A percentile compares a stretch with the other conserved stretches of the same genome.
Evolutionary conservation across 768 basidiomycete species (phyloP).

Genomic region (Boletus bicolor): DNA sequence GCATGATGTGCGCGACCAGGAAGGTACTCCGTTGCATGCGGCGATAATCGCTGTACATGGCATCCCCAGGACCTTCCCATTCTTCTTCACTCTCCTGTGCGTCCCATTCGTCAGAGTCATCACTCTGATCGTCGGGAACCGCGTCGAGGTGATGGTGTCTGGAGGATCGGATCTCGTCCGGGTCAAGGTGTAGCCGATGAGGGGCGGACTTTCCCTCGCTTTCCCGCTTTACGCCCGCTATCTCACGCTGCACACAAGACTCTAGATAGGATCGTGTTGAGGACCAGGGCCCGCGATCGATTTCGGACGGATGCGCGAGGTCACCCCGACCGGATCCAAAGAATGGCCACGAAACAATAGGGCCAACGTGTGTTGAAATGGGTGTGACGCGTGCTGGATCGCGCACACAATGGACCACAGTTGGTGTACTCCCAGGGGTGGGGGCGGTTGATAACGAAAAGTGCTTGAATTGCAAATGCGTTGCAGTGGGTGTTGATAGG

Average conservation of each 20-base stretch:
- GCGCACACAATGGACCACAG: not conserved
- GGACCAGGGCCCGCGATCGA: conserved; percentile 79
- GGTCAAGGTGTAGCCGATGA: conserved; percentile 77
- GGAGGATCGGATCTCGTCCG: conserved; percentile 68
- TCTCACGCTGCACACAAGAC: conserved; percentile 70
- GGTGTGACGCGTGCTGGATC: conserved; percentile 16
- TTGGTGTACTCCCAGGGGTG: conserved; percentile 4
- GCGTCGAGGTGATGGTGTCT: conserved; percentile 66
- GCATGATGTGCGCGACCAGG: conserved; percentile 63
- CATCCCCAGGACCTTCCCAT: conserved; percentile 68
- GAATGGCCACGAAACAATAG: conserved; percentile 89
- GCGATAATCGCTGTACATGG: conserved; percentile 80
- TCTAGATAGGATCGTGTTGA: conserved; percentile 56
- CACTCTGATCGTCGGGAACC: conserved; percentile 69
- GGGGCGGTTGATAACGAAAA: conserved; percentile 19
- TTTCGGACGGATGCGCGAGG: conserved; percentile 59
- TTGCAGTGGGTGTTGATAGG: conserved; percentile 28
- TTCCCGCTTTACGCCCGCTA: conserved; percentile 68
- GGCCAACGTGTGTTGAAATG: conserved; percentile 54
- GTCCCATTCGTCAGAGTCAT: conserved; percentile 78
- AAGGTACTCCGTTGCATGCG: conserved; percentile 79
- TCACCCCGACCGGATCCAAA: conserved; percentile 83
- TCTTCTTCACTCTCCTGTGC: conserved; percentile 78
- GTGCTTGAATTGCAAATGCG: conserved; percentile 14
- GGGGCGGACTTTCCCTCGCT: conserved; percentile 75